These are phyloP conservation scores for Casuarina glauca DNA, from an alignment of 306 rosid genomes.

Conservation along the genomic window DNA sequence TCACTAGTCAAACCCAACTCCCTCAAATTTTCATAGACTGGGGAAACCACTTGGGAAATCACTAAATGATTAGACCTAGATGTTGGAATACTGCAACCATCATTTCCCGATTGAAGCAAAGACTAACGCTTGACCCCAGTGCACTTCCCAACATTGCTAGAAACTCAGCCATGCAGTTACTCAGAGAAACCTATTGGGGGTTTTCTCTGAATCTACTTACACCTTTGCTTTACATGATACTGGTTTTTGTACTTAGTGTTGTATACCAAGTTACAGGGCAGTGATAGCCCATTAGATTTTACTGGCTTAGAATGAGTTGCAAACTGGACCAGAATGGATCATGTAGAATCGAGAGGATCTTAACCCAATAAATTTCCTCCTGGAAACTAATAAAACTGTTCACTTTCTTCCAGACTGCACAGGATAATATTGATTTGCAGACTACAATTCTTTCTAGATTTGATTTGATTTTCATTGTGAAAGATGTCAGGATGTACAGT, in stretches of 20 bases:
- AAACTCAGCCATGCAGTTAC: not conserved
- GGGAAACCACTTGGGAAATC: not conserved
- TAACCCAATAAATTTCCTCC: not conserved
- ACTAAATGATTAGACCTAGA: too few species aligned
- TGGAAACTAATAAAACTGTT: constrained; percentile 32
- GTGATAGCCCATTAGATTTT: too few species aligned
- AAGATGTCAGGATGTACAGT: constrained; percentile 86
- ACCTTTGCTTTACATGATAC: not conserved
- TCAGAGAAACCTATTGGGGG: not conserved
- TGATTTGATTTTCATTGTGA: constrained; percentile 94
- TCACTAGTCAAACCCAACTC: too few species aligned
- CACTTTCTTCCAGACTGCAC: constrained; percentile 77
- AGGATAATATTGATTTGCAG: constrained; percentile 98
- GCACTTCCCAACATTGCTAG: not conserved
- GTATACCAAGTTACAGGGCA: too few species aligned
- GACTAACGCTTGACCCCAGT: not conserved
- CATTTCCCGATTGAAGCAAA: not conserved
- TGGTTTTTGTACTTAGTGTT: too few species aligned
- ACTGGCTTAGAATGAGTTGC: not conserved
- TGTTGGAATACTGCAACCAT: too few species aligned
- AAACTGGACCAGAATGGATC: not conserved
- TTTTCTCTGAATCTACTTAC: not conserved
- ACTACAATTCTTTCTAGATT: constrained; percentile 97
- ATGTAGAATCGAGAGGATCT: not conserved
- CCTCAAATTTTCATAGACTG: not conserved